These are phyloP conservation scores for Aspergillus udagawae DNA, from an alignment of 2,329 filamentous ascomycete genomes.

Conservation along the genomic window DNA sequence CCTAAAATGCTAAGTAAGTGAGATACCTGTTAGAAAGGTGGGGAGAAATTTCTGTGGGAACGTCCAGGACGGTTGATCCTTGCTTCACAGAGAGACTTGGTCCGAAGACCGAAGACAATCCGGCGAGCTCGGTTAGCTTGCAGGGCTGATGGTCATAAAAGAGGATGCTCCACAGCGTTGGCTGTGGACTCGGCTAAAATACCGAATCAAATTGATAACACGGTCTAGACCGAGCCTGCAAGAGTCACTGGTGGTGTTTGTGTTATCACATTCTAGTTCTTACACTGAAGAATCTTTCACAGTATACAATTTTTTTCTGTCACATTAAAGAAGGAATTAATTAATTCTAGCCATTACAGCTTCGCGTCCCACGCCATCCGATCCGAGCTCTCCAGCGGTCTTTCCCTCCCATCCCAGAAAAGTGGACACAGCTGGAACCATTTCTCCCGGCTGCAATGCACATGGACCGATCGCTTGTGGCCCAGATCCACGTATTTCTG, in stretches of 20 bases:
- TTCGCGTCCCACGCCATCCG: slow-evolving; percentile 47
- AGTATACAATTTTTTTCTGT: background rate
- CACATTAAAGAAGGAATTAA: no score
- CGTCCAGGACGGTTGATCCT: background rate
- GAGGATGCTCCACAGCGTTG: no score
- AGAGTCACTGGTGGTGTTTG: background rate
- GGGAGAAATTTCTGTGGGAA: background rate
- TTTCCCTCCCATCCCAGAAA: slow-evolving; percentile 47
- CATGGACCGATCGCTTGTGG: slow-evolving; percentile 66
- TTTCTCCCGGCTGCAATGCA: slow-evolving; percentile 61
- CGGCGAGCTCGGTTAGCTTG: no score
- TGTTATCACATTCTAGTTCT: no score
- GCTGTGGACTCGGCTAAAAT: background rate
- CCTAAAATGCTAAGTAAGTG: no score
- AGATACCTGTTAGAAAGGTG: no score
- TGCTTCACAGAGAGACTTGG: no score
- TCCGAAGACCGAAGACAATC: no score
- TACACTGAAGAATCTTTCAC: background rate
- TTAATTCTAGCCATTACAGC: slow-evolving; percentile 23
- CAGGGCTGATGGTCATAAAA: no score
- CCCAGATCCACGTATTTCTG: slow-evolving; percentile 70
- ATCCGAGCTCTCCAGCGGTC: slow-evolving; percentile 43
- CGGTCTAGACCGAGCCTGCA: background rate
- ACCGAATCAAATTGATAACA: slow-evolving; percentile 19
- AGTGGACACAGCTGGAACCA: slow-evolving; percentile 61